Conservation (phyloP, 2,329 filamentous ascomycete genomes). For the Penicillium sp. region DNA sequence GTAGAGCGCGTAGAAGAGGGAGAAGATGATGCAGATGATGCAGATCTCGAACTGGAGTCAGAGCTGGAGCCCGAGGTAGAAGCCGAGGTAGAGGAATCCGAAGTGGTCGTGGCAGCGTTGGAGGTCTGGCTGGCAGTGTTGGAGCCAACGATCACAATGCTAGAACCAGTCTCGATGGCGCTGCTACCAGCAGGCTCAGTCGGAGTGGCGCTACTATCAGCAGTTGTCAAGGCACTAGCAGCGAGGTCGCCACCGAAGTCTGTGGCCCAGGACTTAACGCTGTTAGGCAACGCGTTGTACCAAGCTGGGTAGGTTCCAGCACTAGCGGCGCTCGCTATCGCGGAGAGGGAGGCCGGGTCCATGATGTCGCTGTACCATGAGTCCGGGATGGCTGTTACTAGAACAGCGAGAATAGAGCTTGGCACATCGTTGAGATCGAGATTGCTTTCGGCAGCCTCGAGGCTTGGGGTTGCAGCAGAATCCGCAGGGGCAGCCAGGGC, state of each 20-base stretch:
- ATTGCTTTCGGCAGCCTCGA: neutral
- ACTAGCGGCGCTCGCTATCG: constrained; percentile 17
- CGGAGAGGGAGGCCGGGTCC: constrained; percentile 12
- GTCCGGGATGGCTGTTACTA: constrained; percentile 28
- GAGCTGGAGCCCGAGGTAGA: neutral
- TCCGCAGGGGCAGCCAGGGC: constrained; percentile 20
- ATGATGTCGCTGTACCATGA: constrained; percentile 18
- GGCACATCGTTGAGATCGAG: constrained; percentile 9
- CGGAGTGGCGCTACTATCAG: neutral
- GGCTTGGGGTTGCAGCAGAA: neutral
- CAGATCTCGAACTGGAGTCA: neutral
- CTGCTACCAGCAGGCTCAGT: neutral
- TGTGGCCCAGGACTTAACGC: constrained; percentile 26
- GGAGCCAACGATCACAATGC: neutral
- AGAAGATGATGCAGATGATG: constrained; percentile 4
- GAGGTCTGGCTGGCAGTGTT: neutral
- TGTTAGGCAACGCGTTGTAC: constrained; percentile 26
- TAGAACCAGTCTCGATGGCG: neutral
- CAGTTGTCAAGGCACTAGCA: neutral
- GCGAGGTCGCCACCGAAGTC: neutral
- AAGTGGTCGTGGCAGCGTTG: neutral
- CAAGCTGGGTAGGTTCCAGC: constrained; percentile 26
- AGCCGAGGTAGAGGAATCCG: neutral
- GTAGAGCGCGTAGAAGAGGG: constrained; percentile 18
- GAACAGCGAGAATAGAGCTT: constrained; percentile 22